Percentiles rank a stretch among this genome's conserved stretches.
Conservation (phyloP, 192 early-diverging fungal species). For the Oehlia diaphana region DNA sequence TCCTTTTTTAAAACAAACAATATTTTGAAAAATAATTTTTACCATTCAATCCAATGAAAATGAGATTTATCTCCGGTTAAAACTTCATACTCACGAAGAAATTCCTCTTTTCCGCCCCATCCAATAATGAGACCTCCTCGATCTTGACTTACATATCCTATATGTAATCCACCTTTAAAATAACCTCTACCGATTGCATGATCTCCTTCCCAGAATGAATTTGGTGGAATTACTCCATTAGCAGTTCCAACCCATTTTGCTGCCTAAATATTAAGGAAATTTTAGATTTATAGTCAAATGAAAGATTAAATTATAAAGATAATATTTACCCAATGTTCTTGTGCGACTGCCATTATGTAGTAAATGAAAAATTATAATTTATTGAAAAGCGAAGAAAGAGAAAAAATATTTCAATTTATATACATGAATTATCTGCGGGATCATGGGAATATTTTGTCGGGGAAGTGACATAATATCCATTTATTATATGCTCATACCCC, state of each 20-base stretch:
- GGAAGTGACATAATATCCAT: too few species aligned
- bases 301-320: background rate
- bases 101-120: background rate
- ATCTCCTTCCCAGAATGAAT: background rate
- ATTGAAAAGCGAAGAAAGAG: too few species aligned
- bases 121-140: background rate
- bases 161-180: background rate
- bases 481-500: too few species aligned
- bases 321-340: background rate
- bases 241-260: background rate
- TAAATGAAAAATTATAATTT: too few species aligned
- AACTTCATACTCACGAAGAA: background rate
- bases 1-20: background rate
- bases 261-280: background rate
- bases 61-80: background rate
- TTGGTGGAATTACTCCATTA: background rate
- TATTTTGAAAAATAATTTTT: background rate
- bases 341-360: background rate
- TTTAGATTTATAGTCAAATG: background rate
- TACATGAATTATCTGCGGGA: background rate
- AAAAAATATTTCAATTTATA: background rate
- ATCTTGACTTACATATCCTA: background rate
- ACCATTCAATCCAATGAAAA: background rate
- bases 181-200: background rate
- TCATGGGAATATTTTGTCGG: background rate